Conservation (phyloP, 148 eudicot species). For the Camellia japonica region DNA sequence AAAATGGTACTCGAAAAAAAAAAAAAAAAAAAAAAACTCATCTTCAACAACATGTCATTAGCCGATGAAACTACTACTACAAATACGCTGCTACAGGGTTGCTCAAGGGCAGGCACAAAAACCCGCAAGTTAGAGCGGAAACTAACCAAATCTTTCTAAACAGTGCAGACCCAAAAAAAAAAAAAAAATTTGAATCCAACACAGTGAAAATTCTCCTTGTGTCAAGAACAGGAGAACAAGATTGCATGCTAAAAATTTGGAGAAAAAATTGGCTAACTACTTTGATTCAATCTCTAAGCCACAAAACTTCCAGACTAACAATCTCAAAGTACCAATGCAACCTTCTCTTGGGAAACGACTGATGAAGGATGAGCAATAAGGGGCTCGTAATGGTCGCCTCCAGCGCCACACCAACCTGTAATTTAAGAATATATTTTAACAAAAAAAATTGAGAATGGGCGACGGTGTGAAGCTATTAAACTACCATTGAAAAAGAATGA, state of each 20-base stretch:
- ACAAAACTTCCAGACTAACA: conserved; percentile 32
- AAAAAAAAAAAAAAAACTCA: conserved; percentile 1
- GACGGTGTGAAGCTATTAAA: no score
- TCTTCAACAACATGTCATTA: conserved; percentile 3
- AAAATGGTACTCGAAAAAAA: neutral
- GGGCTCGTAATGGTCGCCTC: conserved; percentile 97
- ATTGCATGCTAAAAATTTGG: conserved; percentile 10
- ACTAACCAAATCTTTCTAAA: conserved; percentile 13
- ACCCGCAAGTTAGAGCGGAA: conserved; percentile 13
- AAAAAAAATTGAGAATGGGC: neutral
- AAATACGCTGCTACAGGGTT: conserved; percentile 21
- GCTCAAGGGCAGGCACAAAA: conserved; percentile 15
- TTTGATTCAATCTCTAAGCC: conserved; percentile 36
- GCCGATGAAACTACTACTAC: conserved; percentile 17
- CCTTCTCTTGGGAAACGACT: conserved; percentile 63
- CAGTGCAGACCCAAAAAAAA: conserved; percentile 7
- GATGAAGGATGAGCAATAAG: conserved; percentile 65
- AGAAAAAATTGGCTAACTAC: conserved; percentile 18
- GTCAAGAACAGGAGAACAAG: conserved; percentile 20
- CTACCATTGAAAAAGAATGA: no score
- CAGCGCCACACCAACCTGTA: conserved; percentile 96
- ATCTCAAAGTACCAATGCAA: conserved; percentile 72
- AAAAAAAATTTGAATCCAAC: neutral
- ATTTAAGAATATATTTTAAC: neutral
- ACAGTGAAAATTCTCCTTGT: conserved; percentile 30